Percentiles rank a stretch among this genome's conserved stretches.
phyloP scores from a whole-genome alignment of 208 protist genomes.

The Giardia duodenalis region DNA sequence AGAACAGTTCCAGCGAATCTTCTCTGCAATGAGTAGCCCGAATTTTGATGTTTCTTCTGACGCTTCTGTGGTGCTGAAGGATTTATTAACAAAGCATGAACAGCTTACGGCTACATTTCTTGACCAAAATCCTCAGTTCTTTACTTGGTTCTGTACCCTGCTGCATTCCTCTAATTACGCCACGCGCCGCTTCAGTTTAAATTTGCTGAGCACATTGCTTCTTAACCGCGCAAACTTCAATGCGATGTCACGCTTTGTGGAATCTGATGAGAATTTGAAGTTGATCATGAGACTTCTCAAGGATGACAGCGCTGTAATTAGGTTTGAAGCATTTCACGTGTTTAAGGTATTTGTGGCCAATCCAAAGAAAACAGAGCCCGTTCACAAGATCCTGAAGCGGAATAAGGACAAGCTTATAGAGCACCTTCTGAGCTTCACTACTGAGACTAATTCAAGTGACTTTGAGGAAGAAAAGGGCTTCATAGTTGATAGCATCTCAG shows the following conservation, averaged over 20 bases:
- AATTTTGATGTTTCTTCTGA: constrained; percentile 38
- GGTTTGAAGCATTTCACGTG: constrained; percentile 77
- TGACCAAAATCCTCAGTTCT: constrained; percentile 2
- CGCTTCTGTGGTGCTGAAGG: constrained; percentile 17
- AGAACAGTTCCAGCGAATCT: constrained; percentile 10
- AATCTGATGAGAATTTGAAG: constrained; percentile 58
- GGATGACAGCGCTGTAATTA: constrained; percentile 58
- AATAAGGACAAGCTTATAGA: constrained; percentile 64
- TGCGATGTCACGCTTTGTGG: constrained; percentile 67
- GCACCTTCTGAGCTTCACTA: no score
- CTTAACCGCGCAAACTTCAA: constrained; percentile 65
- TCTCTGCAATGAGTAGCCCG: not conserved
- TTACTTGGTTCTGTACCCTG: not conserved
- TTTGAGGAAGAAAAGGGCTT: no score
- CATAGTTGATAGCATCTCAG: no score
- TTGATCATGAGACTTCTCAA: constrained; percentile 70
- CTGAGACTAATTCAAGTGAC: no score
- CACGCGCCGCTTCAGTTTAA: not conserved
- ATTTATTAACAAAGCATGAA: constrained; percentile 26
- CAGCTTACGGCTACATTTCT: not conserved
- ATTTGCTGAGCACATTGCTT: constrained; percentile 64
- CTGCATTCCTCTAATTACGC: not conserved
- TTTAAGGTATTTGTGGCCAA: constrained; percentile 76
- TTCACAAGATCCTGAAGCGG: constrained; percentile 61
- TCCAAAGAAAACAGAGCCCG: constrained; percentile 62